A percentile compares a stretch with the other conserved stretches of the same genome.
phyloP scores from a whole-genome alignment of 2,329 filamentous ascomycete genomes.

The Alternaria longipes region DNA sequence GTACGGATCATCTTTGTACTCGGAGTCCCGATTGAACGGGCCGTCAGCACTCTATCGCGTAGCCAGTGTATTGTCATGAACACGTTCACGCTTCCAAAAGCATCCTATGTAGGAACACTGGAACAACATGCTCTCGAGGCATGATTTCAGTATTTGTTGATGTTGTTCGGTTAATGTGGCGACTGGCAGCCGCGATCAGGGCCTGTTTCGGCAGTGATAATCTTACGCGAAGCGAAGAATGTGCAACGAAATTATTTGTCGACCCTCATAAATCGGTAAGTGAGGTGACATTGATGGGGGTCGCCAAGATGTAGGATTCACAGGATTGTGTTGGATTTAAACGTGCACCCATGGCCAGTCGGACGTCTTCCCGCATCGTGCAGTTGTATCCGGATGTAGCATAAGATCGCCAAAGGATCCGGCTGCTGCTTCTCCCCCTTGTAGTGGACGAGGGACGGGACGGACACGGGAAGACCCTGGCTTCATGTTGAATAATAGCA shows the following conservation, averaged over 20 bases:
- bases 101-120: not conserved
- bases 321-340: not conserved
- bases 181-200: not conserved
- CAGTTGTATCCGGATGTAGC: not conserved
- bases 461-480: not conserved
- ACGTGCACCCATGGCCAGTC: not conserved
- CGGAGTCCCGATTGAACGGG: not conserved
- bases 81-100: not conserved
- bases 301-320: not conserved
- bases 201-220: not conserved
- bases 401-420: not conserved
- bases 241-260: not conserved
- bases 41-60: constrained; percentile 1
- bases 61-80: not conserved
- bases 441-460: not conserved
- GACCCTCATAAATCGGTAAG: not conserved
- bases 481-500: no score
- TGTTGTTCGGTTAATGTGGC: not conserved
- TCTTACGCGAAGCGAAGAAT: not conserved
- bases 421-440: not conserved
- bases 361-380: not conserved
- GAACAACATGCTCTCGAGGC: not conserved
- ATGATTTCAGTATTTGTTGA: not conserved
- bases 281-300: not conserved
- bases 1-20: not conserved